Evolutionary conservation across 345 rosid genomes (phyloP), one percentile per base, ranked within the genome.

Genomic region (Reutealis trisperma): DNA sequence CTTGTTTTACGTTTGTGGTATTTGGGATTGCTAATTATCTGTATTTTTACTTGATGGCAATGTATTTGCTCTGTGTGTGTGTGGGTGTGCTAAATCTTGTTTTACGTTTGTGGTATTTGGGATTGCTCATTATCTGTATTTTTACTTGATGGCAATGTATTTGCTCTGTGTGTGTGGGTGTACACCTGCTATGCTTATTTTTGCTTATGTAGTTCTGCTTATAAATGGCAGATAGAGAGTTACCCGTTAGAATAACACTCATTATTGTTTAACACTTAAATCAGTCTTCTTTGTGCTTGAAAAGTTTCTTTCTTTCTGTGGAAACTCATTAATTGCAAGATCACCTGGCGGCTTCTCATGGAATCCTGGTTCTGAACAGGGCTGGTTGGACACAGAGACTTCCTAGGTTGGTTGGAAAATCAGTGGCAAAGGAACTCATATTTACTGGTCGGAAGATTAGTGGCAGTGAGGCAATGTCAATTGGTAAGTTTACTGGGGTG

Each of bases 341-440:
- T 78, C 63, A 64, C 59, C 45, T 22, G 59, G 62, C 62, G 59
- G 62, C 62, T 24, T 72, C 63, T 57, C 47, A 64, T 64, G 45
- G 24, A 72, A 78, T 63, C 61, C 67, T 58, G 79, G 77, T 72
- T 74, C 75, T 80, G 69, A 68, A 64, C 88, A 96, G 98, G 68
- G 97, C 94, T 66, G 97, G 98, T 75, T 98, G 99, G 79, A 92
- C 99, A 47, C 96, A 92, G 74, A 82, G 97, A 75, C 99, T 92
- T 72, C 91, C 97, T 22, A 89, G 97, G 83, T 82, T 96, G 75
- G 91, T 90, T 30, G 99, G 99, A 68, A 91, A 85, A 74, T 86
- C 98, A 32, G 65, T 89, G 22, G 90, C 99, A 32, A 93, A 93
- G 79, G 97, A 95, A 79, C 90, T 95, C 76, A 90, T 95, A 83